phyloP scores from a whole-genome alignment of 1,139 yeast species.

The Hansenula anomala region DNA sequence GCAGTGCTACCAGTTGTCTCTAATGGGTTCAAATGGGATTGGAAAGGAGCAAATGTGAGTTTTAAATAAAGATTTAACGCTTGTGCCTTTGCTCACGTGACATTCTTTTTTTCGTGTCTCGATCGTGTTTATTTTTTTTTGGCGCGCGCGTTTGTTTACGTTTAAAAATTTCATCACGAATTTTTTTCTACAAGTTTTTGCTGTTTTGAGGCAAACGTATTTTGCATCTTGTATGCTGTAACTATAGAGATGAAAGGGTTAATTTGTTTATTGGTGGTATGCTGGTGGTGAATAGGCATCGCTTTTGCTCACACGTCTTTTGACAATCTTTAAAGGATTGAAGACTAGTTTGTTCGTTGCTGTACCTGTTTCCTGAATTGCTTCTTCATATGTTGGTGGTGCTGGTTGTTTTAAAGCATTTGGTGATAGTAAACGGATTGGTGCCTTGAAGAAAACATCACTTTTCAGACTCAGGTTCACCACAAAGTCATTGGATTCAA shows the following conservation, averaged over 20 bases:
- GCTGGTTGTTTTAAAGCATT: constrained; percentile 1
- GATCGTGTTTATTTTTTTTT: not conserved
- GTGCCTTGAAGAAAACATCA: constrained; percentile 3
- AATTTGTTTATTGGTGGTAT: not conserved
- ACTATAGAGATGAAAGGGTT: not conserved
- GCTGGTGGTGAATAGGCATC: constrained; percentile 8
- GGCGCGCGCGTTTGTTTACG: not conserved
- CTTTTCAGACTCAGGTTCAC: not conserved
- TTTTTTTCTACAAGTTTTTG: not conserved
- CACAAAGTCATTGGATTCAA: not conserved
- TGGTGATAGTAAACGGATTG: constrained; percentile 5
- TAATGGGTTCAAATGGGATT: no score
- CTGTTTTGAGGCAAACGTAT: no score
- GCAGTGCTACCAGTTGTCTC: no score
- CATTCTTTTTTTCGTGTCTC: not conserved
- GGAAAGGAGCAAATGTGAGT: not conserved
- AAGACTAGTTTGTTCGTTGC: not conserved
- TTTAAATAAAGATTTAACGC: not conserved
- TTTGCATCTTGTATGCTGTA: no score
- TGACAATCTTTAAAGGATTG: not conserved
- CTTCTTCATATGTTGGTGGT: constrained; percentile 9
- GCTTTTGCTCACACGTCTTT: not conserved
- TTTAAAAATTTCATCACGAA: not conserved
- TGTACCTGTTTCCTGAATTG: not conserved
- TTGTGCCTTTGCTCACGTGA: not conserved